A percentile compares a stretch with the other conserved stretches of the same genome.
Evolutionary conservation across 768 basidiomycete genomes (phyloP).

Genomic region (Amanita phalloides): DNA sequence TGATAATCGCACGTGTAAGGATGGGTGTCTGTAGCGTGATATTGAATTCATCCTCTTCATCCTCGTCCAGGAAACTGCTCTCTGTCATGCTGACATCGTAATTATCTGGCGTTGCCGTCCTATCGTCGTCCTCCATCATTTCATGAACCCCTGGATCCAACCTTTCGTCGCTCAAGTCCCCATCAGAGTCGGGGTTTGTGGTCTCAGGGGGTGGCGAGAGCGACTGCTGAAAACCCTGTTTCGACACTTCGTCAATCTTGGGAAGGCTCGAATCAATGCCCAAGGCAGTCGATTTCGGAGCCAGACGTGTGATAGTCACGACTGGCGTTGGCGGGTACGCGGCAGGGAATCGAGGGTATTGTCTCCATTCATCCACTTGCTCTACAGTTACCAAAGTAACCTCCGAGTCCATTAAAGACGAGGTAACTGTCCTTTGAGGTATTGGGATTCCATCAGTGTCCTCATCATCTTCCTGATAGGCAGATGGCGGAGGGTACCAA

Average conservation of each 20-base stretch:
- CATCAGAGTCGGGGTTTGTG: slow-evolving; percentile 45
- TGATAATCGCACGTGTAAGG: slow-evolving; percentile 9
- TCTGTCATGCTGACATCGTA: slow-evolving; percentile 20
- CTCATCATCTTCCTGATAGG: slow-evolving; percentile 26
- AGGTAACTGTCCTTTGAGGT: not conserved
- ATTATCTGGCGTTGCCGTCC: slow-evolving; percentile 18
- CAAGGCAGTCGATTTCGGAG: slow-evolving; percentile 22
- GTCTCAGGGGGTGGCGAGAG: slow-evolving; percentile 58
- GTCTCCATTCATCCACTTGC: slow-evolving; percentile 52
- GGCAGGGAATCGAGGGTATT: slow-evolving; percentile 66
- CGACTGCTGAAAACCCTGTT: slow-evolving; percentile 61
- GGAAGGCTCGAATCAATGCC: slow-evolving; percentile 15
- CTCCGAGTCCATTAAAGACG: not conserved
- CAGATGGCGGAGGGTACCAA: slow-evolving; percentile 50
- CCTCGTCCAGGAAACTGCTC: slow-evolving; percentile 19
- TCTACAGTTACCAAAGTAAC: slow-evolving; percentile 3
- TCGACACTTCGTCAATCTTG: slow-evolving; percentile 8
- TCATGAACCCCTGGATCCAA: slow-evolving; percentile 28
- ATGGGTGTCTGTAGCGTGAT: slow-evolving; percentile 58
- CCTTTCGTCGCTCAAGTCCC: slow-evolving; percentile 49
- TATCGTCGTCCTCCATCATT: slow-evolving; percentile 14
- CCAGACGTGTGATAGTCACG: slow-evolving; percentile 20
- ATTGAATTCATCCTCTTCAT: slow-evolving; percentile 56
- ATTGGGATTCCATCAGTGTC: slow-evolving; percentile 10
- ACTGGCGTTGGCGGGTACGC: slow-evolving; percentile 68